phyloP scores from a whole-genome alignment of 352 stramenopile species.

The Phytophthora europaea region DNA sequence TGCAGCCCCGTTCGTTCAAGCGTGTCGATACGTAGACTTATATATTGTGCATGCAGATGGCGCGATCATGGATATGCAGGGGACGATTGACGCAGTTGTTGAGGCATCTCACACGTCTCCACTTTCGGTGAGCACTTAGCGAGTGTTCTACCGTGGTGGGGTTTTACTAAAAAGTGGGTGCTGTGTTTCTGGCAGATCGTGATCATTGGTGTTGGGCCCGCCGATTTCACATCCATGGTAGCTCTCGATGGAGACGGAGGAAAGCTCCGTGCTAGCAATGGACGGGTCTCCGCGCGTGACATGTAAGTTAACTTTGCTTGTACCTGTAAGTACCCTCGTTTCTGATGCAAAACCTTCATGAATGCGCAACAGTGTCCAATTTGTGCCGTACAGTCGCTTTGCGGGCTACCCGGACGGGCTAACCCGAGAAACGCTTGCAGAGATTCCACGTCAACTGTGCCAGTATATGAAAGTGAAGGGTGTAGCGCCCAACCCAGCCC shows the following conservation, averaged over 20 bases:
- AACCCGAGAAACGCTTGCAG: conserved; percentile 65
- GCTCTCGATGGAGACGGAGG: conserved; percentile 69
- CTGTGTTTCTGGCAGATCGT: conserved; percentile 60
- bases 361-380: conserved; percentile 56
- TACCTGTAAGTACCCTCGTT: not conserved
- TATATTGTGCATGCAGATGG: conserved; percentile 53
- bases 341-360: conserved; percentile 13
- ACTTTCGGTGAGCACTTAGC: conserved; percentile 45
- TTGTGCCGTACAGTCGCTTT: conserved; percentile 71
- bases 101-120: conserved; percentile 61
- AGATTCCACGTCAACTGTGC: conserved; percentile 81
- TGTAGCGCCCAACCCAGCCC: conserved; percentile 56
- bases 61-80: conserved; percentile 90
- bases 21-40: not conserved
- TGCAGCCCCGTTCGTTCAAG: not conserved
- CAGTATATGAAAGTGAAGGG: conserved; percentile 82
- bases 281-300: conserved; percentile 54
- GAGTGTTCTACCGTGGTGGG: not conserved
- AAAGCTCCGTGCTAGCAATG: conserved; percentile 54
- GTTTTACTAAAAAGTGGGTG: conserved; percentile 3
- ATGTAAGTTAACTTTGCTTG: conserved; percentile 48
- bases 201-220: conserved; percentile 79
- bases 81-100: conserved; percentile 66
- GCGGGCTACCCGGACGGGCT: conserved; percentile 53
- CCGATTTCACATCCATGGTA: conserved; percentile 79